Percentiles rank a stretch among this genome's conserved stretches.
Conservation (phyloP, 139 green algal genomes). For the Closterium sp. region DNA sequence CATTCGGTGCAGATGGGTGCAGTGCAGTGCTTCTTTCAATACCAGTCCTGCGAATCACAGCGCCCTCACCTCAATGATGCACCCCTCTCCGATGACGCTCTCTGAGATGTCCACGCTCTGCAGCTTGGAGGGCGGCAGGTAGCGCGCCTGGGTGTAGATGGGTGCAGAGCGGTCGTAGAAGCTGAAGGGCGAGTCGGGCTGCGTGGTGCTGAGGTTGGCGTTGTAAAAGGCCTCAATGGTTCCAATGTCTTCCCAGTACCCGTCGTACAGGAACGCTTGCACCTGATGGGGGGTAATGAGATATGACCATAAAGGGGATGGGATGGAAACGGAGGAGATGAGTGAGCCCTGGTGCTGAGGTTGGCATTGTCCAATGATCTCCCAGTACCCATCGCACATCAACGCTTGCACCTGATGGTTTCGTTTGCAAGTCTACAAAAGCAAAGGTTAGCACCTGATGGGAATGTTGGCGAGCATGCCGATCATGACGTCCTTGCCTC, state of each 20-base stretch:
- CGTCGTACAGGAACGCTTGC: constrained; percentile 77
- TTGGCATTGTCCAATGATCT: constrained; percentile 92
- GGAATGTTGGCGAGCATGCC: too few species aligned
- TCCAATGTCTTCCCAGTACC: constrained; percentile 92
- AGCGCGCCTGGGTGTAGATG: constrained; percentile 83
- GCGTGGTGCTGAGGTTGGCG: constrained; percentile 87
- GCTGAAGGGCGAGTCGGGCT: constrained; percentile 78
- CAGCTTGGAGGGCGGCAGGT: constrained; percentile 80
- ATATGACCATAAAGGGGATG: not conserved
- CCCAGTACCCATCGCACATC: constrained; percentile 83
- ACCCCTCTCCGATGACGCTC: constrained; percentile 69
- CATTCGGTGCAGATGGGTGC: too few species aligned
- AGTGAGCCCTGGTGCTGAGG: constrained; percentile 79
- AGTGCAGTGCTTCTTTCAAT: too few species aligned
- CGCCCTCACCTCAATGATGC: constrained; percentile 55
- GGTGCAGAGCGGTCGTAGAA: constrained; percentile 58
- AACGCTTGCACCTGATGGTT: constrained; percentile 66
- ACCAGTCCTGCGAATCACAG: too few species aligned
- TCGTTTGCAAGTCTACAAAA: too few species aligned
- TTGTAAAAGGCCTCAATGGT: constrained; percentile 97
- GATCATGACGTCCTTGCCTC: too few species aligned
- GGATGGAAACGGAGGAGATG: constrained; percentile 78
- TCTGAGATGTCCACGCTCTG: constrained; percentile 62
- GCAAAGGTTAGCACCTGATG: too few species aligned
- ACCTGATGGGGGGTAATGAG: constrained; percentile 20